phyloP scores from a whole-genome alignment of 116 monocot species.

The Phalaenopsis hybrid region DNA sequence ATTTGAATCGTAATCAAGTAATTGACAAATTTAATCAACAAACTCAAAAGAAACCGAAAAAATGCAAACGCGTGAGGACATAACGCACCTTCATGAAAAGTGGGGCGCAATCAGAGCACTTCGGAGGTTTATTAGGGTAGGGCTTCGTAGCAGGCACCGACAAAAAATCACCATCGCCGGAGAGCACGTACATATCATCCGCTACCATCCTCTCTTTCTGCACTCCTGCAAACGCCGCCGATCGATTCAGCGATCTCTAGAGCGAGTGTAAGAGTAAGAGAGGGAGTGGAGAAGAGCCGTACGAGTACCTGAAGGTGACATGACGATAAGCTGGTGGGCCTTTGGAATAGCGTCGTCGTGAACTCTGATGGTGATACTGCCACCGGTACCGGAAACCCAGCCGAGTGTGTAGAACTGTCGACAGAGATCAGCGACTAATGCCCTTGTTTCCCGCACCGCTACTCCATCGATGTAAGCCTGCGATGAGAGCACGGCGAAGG shows the following conservation, averaged over 20 bases:
- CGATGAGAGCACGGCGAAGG: constrained; percentile 18
- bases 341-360: constrained; percentile 64
- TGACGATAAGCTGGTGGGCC: constrained; percentile 73
- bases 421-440: constrained; percentile 76
- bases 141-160: constrained; percentile 52
- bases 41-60: no score
- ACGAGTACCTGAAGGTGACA: constrained; percentile 83
- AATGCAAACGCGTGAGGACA: no score
- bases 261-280: not conserved
- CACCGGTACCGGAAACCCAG: constrained; percentile 92
- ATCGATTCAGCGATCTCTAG: not conserved
- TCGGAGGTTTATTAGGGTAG: constrained; percentile 68
- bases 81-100: constrained; percentile 73
- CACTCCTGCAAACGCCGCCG: constrained; percentile 38
- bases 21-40: no score
- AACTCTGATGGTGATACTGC: constrained; percentile 90
- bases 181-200: constrained; percentile 84
- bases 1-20: no score
- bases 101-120: constrained; percentile 80
- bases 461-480: constrained; percentile 49
- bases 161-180: constrained; percentile 39
- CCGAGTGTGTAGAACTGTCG: constrained; percentile 84
- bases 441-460: constrained; percentile 42
- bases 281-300: not conserved
- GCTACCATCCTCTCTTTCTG: constrained; percentile 90